Percentiles rank a stretch among this genome's conserved stretches.
phyloP scores from a whole-genome alignment of 2,329 filamentous ascomycete genomes.

The Kalaharituber pfeilii region DNA sequence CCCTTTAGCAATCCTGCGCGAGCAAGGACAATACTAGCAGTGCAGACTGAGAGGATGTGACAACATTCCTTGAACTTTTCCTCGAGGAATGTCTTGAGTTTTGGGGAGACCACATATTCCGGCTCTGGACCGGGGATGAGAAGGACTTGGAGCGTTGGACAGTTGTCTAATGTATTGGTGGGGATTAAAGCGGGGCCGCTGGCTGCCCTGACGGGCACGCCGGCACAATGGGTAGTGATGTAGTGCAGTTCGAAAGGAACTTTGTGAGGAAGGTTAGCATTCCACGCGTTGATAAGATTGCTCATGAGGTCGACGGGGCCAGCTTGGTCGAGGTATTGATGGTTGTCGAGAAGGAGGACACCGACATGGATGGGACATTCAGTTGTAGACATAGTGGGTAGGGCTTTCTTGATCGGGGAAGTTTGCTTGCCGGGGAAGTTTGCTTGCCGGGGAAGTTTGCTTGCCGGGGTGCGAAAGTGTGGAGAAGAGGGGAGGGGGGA shows the following conservation, averaged over 20 bases:
- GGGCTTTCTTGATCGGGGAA: no score
- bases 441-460: no score
- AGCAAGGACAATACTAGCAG: no score
- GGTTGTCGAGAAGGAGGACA: constrained; percentile 3
- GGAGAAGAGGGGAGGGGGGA: no score
- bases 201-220: not conserved
- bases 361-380: constrained; percentile 5
- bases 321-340: constrained; percentile 11
- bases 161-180: not conserved
- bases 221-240: not conserved
- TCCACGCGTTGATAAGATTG: not conserved
- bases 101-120: not conserved
- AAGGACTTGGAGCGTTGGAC: not conserved
- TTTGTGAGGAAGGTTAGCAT: not conserved
- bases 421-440: no score
- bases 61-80: not conserved
- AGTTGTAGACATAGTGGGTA: no score
- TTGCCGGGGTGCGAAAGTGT: no score
- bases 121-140: not conserved
- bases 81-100: not conserved
- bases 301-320: constrained; percentile 6
- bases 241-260: not conserved
- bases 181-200: not conserved
- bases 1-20: no score
- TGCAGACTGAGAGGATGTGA: not conserved